Evolutionary conservation across 768 basidiomycete genomes (phyloP), one percentile per base, ranked within the genome.

Genomic region (Collybiopsis luxurians): DNA sequence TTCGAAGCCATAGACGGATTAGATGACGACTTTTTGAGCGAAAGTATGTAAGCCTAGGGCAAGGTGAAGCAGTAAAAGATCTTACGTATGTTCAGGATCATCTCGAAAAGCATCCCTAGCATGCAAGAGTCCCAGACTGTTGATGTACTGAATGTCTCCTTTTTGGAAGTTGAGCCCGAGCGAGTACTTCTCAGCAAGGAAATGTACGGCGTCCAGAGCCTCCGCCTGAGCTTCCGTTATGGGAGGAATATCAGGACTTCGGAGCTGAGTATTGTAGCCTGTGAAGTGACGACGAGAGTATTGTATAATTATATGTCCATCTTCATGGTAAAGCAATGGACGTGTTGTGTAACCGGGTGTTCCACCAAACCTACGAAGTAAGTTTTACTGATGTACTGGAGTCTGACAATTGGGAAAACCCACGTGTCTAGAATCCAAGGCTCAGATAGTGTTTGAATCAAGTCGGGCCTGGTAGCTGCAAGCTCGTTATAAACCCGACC

Each of bases 221-320:
- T 79, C 78, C 6, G 78, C 78, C 54, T 79, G 78, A n/a, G 74
- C 77, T 60, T 79, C 78, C 1, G 74, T 73, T 60, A 79, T 78
- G 1, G 77, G 75, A 13, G 78, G 78, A 50, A 79, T 78, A 55
- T 73, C 47, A 13, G 71, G 57, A 42, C 61, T 69, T 19, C 78
- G 72, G 17, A 62, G 63, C 55, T 73, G 76, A 13, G 58, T 49
- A 5, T 68, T 65, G 56, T 72, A 79, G 5, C 78, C 78, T 0
- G 76, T 78, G 60, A 79, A 77, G 46, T 71, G 72, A 23, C 77
- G 71, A 12, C 79, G 73, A 19, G 77, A 73, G 60, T 80, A 79
- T 59, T 80, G 79, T 49, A 79, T 73, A 48, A 80, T 74, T 34
- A 74, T 64, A 38, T 71, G 72, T 2, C 64, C 65, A 47, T 77